Percentiles rank a stretch among this genome's conserved stretches.
phyloP scores from a whole-genome alignment of 2,329 filamentous ascomycete genomes.

The Penicillium sp. region DNA sequence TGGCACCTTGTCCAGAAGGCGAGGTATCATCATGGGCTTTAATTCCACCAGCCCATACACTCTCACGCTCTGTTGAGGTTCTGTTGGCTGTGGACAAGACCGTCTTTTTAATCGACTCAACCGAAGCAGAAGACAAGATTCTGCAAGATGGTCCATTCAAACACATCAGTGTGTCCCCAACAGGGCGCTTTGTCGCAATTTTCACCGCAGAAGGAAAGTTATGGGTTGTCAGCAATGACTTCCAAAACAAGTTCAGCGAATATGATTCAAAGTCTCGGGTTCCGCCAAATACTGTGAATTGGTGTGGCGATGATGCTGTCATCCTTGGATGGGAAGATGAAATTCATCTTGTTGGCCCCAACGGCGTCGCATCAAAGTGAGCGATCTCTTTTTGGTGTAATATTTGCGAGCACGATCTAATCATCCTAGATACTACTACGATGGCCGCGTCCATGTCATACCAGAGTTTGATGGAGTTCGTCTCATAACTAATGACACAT shows the following conservation, averaged over 20 bases:
- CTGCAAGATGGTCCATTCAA: conserved; percentile 90
- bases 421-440: conserved; percentile 73
- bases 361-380: conserved; percentile 67
- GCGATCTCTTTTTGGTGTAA: conserved; percentile 4
- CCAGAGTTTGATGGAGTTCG: conserved; percentile 88
- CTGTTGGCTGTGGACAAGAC: conserved; percentile 81
- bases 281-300: conserved; percentile 81
- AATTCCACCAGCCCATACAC: conserved; percentile 80
- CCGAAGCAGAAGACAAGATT: conserved; percentile 85
- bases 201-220: conserved; percentile 83
- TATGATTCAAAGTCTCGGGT: conserved; percentile 86
- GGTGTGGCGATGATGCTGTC: conserved; percentile 94
- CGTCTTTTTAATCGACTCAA: conserved; percentile 81
- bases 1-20: conserved; percentile 74
- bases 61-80: conserved; percentile 91
- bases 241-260: conserved; percentile 87
- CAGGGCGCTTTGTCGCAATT: conserved; percentile 82
- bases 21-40: conserved; percentile 85
- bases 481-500: conserved; percentile 87
- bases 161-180: conserved; percentile 86
- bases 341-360: conserved; percentile 86
- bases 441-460: conserved; percentile 83
- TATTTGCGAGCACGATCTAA: conserved; percentile 17
- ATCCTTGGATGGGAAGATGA: conserved; percentile 97
- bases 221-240: conserved; percentile 93